Conservation (phyloP, 2,329 filamentous ascomycete species). For the Apiospora phragmitis region DNA sequence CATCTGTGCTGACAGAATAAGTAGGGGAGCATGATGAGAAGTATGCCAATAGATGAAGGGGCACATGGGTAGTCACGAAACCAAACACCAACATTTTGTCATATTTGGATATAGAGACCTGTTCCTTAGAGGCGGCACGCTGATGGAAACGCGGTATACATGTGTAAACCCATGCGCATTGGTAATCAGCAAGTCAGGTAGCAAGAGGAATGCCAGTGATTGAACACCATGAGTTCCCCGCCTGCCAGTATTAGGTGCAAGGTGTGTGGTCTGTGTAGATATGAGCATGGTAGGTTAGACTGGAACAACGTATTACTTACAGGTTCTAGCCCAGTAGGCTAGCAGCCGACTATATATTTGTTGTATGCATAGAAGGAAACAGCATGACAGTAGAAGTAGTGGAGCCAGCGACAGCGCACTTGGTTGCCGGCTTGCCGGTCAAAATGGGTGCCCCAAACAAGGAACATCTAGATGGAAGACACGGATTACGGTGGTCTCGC, state of each 20-base stretch:
- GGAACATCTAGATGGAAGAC: background rate
- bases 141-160: background rate
- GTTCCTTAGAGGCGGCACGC: background rate
- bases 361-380: slow-evolving; percentile 5
- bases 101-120: background rate
- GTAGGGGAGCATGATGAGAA: background rate
- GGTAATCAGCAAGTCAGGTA: too few relatives aligned
- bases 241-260: background rate
- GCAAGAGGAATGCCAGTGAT: background rate
- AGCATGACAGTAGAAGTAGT: background rate
- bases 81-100: background rate
- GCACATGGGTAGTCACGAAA: background rate
- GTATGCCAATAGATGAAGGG: too few relatives aligned
- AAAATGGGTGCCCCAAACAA: background rate
- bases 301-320: background rate
- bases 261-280: background rate
- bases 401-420: background rate
- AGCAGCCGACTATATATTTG: background rate
- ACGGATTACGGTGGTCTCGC: background rate
- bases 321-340: background rate
- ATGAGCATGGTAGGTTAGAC: background rate
- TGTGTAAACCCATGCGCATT: background rate
- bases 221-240: background rate
- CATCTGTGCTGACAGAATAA: background rate
- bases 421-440: background rate